These are phyloP conservation scores for Kwoniella sp. DNA, from an alignment of 768 basidiomycete species.

Conservation along the genomic window DNA sequence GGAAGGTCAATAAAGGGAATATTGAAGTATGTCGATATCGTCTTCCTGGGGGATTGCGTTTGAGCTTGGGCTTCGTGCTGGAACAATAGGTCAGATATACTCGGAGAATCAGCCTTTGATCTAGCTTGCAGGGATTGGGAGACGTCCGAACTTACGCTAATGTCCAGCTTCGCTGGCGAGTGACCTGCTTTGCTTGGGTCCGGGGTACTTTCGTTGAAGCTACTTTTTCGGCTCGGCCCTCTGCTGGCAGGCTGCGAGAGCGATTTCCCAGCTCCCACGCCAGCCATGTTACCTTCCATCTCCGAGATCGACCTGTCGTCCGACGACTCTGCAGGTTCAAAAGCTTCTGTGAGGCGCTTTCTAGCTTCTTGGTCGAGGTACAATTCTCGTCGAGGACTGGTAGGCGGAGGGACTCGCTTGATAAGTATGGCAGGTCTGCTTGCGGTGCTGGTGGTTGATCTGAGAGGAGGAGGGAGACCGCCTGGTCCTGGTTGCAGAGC, in stretches of 20 bases:
- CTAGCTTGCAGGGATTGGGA: no score
- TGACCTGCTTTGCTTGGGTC: background rate
- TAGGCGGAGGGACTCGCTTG: constrained; percentile 6
- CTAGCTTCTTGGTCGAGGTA: background rate
- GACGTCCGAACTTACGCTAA: background rate
- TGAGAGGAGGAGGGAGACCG: constrained; percentile 20
- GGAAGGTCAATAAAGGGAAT: constrained; percentile 6
- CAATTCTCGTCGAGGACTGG: background rate
- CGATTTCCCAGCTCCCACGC: constrained; percentile 16
- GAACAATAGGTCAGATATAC: background rate
- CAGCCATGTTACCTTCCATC: constrained; percentile 15
- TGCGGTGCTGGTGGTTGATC: background rate
- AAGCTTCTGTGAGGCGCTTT: background rate
- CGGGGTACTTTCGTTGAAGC: background rate
- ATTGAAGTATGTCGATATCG: background rate
- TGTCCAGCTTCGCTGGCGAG: background rate
- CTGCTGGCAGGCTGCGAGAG: background rate
- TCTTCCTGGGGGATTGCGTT: background rate
- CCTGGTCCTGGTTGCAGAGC: constrained; percentile 8
- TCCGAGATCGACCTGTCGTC: background rate
- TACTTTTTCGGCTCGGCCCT: background rate
- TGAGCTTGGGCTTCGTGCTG: background rate
- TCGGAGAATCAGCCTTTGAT: background rate
- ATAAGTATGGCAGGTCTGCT: constrained; percentile 2
- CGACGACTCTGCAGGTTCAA: background rate